phyloP scores from a whole-genome alignment of 148 eudicot genomes.

The Cornus florida region DNA sequence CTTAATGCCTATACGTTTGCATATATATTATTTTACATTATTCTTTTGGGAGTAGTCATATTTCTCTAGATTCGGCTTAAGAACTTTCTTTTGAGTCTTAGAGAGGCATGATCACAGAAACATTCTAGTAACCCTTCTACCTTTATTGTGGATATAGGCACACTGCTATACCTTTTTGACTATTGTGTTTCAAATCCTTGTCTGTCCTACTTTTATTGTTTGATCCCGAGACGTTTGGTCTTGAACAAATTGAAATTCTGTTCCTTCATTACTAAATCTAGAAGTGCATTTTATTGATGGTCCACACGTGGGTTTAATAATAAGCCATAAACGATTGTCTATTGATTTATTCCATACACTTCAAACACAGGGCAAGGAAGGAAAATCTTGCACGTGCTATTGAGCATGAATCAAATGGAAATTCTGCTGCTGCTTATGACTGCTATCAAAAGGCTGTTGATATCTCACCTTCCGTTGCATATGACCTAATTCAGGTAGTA shows the following conservation, averaged over 20 bases:
- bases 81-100: background rate
- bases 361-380: slow-evolving; percentile 70
- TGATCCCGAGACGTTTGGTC: background rate
- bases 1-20: background rate
- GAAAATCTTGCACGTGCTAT: slow-evolving; percentile 90
- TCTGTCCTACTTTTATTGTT: background rate
- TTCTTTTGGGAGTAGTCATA: background rate
- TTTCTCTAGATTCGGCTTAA: background rate
- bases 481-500: slow-evolving; percentile 81
- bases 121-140: background rate
- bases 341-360: background rate
- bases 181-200: slow-evolving; percentile 3
- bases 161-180: background rate
- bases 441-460: slow-evolving; percentile 96
- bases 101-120: background rate
- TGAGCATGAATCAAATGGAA: slow-evolving; percentile 92
- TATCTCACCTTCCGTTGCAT: slow-evolving; percentile 85
- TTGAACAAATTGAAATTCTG: background rate
- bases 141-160: background rate
- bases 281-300: background rate
- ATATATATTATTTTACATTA: background rate
- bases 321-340: background rate
- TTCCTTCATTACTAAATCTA: background rate
- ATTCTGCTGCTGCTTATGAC: slow-evolving; percentile 79
- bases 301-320: background rate